Evolutionary conservation across 768 basidiomycete genomes (phyloP), one percentile per base, ranked within the genome.

Genomic region (Termitomyces sp.): DNA sequence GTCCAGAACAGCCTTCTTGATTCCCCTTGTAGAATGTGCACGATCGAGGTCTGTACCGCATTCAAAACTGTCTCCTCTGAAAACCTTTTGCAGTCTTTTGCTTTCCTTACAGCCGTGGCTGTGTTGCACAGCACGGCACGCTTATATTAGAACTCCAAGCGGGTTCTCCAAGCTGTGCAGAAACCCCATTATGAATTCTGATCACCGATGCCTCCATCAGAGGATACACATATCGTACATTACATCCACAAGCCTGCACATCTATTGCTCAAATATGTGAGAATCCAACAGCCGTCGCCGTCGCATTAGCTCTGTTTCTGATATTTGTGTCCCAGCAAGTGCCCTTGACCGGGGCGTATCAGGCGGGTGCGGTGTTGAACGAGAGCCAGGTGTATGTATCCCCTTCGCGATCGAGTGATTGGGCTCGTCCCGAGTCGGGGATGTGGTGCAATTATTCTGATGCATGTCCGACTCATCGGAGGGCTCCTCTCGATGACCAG

Each of bases 271-370:
- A 64, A 77, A 84, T 48, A 87, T 83, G 65, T 88, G 86, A 50
- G 85, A 78, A 60, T 89, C 87, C 51, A 94, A 73, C 66, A 94
- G 66, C 63, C 92, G 80, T 51, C 88, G 80, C 62, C 93, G 77
- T 62, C 85, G 73, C 77, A 94, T 86, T 66, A 93, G 68, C 68
- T 90, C 90, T 19, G 74, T 79, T 69, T 92, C 89, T n/a, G 80
- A 78, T 54, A 90, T 90, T 41, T 82, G 84, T 59, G 85, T 83
- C 17, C 87, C 85, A 14, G 78, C 71, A n/a, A 45, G 45, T 70
- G 77, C 61, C 61, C 81, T 68, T 34, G 70, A 58, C 57, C 67
- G 68, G 41, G 62, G 60, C 48, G 58, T 61, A 51, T 53, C 64
- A 44, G 58, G 59, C 26, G 54, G 52, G 38, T 48, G 62, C 47